Evolutionary conservation across 176 grass and related monocot genomes (phyloP).

Genomic region (Phoenix dactylifera): DNA sequence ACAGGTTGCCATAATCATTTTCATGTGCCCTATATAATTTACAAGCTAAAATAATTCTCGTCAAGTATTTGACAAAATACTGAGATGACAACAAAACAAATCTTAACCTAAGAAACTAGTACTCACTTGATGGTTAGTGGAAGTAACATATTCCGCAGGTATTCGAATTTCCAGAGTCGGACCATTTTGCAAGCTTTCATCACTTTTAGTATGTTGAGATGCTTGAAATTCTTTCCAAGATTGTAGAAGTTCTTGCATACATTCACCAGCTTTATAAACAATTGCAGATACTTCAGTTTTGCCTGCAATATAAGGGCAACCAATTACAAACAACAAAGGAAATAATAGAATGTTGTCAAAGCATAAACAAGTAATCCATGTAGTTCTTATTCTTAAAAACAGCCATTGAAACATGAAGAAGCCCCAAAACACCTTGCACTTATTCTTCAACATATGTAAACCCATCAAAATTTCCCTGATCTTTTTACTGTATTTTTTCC

Average conservation of each 20-base stretch:
- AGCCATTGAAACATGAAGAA: too few species aligned
- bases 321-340: constrained; percentile 15
- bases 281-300: constrained; percentile 67
- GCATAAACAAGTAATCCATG: background rate
- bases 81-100: too few species aligned
- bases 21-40: too few species aligned
- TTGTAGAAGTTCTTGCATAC: constrained; percentile 87
- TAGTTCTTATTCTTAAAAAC: background rate
- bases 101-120: background rate
- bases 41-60: too few species aligned
- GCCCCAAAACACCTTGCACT: too few species aligned
- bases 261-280: constrained; percentile 91
- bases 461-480: too few species aligned
- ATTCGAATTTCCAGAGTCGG: constrained; percentile 74
- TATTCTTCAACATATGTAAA: too few species aligned
- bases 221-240: constrained; percentile 79
- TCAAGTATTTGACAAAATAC: too few species aligned
- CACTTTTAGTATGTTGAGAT: constrained; percentile 46
- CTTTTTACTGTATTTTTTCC: too few species aligned
- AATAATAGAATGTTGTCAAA: background rate
- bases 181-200: constrained; percentile 43
- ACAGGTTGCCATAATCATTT: too few species aligned
- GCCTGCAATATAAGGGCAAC: constrained; percentile 30
- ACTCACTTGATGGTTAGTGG: constrained; percentile 76
- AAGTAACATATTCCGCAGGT: constrained; percentile 79